phyloP scores from a whole-genome alignment of 2,329 filamentous ascomycete species.

The Claviceps lovelessii region DNA sequence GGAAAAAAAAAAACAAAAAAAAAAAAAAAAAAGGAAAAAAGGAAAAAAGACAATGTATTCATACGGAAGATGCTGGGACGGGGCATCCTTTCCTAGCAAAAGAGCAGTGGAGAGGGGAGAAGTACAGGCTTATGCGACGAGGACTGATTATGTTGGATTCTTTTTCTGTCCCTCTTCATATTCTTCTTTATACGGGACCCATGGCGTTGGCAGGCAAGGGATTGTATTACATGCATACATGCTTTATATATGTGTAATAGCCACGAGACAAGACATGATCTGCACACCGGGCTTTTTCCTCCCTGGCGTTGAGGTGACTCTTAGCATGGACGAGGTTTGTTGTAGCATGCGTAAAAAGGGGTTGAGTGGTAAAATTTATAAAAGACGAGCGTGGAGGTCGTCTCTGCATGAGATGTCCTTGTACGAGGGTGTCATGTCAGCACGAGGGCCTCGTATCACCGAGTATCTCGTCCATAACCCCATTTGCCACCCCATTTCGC shows the following conservation, averaged over 20 bases:
- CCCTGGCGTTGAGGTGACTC: no score
- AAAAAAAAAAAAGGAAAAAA: no score
- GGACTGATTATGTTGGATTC: neutral
- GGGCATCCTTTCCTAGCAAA: neutral
- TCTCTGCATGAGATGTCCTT: slow-evolving; percentile 8
- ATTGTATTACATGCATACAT: neutral
- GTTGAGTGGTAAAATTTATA: no score
- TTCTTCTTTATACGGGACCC: neutral
- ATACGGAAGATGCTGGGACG: neutral
- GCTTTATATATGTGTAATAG: neutral
- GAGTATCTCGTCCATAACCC: slow-evolving; percentile 15
- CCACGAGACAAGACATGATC: neutral
- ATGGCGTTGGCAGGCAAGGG: neutral
- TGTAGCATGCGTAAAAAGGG: no score
- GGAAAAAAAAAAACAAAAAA: neutral
- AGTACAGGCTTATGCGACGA: neutral
- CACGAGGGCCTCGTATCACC: slow-evolving; percentile 13
- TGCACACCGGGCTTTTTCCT: neutral
- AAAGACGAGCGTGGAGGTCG: no score
- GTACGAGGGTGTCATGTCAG: neutral
- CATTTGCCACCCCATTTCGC: slow-evolving; percentile 12
- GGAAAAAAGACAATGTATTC: slow-evolving; percentile 1
- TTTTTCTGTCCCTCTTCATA: no score
- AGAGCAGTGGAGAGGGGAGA: neutral
- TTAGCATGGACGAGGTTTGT: no score